Evolutionary conservation across 2,329 filamentous ascomycete species (phyloP).

Genomic region (Penicillium sp.): DNA sequence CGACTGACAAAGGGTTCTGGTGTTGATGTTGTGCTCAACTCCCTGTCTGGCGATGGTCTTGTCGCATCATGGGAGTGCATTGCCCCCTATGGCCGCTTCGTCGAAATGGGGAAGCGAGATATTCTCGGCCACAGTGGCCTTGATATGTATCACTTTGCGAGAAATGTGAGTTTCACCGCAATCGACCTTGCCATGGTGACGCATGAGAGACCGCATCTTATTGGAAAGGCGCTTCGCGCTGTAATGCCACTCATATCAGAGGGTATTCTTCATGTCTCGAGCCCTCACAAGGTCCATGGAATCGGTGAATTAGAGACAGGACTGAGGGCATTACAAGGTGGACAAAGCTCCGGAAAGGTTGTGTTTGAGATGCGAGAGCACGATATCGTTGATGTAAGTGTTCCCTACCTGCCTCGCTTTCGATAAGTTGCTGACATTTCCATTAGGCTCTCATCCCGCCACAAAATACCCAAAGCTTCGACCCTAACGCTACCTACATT

Average conservation of each 20-base stretch:
- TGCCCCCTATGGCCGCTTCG: conserved; percentile 12
- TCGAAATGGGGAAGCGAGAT: conserved; percentile 15
- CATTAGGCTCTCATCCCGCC: background rate
- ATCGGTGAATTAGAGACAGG: background rate
- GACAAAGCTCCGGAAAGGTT: background rate
- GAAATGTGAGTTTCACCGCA: background rate
- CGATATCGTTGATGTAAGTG: background rate
- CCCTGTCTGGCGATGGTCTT: conserved; percentile 11
- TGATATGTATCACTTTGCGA: background rate
- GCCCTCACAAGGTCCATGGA: background rate
- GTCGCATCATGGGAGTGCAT: conserved; percentile 4
- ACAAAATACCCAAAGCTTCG: background rate
- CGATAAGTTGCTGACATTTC: background rate
- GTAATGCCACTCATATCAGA: background rate
- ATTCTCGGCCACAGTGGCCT: background rate
- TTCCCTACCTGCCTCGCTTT: background rate
- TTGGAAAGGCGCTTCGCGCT: background rate
- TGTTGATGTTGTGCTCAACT: background rate
- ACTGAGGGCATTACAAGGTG: background rate
- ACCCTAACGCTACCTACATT: conserved; percentile 11
- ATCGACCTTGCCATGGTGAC: background rate
- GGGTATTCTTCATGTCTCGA: background rate
- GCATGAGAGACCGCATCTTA: background rate
- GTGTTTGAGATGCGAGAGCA: background rate
- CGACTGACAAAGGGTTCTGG: background rate